phyloP scores from a whole-genome alignment of 306 rosid genomes.

The Ormosia emarginata region DNA sequence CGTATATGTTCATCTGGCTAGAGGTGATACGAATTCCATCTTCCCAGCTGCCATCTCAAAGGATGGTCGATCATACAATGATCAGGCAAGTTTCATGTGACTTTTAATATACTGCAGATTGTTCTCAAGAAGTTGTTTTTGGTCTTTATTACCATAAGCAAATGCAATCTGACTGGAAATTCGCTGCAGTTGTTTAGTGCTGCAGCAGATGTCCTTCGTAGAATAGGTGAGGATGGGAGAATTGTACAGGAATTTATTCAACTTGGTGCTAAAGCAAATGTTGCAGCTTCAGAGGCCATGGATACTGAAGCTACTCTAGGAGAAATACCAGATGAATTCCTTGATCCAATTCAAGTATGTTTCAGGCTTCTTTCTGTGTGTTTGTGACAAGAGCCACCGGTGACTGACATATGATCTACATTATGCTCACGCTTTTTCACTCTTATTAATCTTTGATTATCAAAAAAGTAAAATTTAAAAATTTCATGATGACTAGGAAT shows the following conservation, averaged over 20 bases:
- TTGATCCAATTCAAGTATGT: constrained; percentile 95
- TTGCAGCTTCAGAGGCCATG: constrained; percentile 95
- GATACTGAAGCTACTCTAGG: constrained; percentile 92
- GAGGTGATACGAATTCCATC: constrained; percentile 70
- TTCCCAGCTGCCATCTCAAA: constrained; percentile 92
- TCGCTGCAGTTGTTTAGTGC: constrained; percentile 82
- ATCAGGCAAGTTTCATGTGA: constrained; percentile 55
- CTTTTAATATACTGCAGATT: neutral
- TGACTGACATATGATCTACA: neutral
- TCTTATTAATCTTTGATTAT: neutral
- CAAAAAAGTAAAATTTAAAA: neutral
- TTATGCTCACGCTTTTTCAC: neutral
- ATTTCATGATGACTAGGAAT: neutral
- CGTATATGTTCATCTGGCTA: constrained; percentile 87
- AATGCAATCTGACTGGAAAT: constrained; percentile 27
- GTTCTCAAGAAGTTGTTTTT: neutral
- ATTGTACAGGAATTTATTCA: constrained; percentile 71
- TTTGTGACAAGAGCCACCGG: neutral
- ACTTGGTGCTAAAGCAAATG: constrained; percentile 85
- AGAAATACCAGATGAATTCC: constrained; percentile 99
- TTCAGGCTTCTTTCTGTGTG: neutral
- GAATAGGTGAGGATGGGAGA: constrained; percentile 87
- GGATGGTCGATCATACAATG: constrained; percentile 98
- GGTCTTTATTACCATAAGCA: neutral
- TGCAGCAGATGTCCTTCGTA: constrained; percentile 78